phyloP scores from a whole-genome alignment of 768 basidiomycete species.

The Rhodocollybia butyracea region DNA sequence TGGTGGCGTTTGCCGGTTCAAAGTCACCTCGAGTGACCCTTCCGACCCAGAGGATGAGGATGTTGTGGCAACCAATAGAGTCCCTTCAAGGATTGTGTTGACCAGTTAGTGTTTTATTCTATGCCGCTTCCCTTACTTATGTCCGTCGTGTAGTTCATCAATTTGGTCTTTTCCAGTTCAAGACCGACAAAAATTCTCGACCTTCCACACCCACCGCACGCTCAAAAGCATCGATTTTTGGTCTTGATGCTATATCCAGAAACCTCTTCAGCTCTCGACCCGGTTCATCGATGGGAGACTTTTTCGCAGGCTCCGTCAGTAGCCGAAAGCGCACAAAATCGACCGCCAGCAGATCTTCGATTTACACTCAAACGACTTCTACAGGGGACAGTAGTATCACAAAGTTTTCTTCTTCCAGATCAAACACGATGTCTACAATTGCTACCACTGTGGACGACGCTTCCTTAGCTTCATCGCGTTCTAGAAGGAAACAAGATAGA shows the following conservation, averaged over 20 bases:
- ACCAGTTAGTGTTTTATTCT: conserved; percentile 60
- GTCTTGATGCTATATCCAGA: conserved; percentile 85
- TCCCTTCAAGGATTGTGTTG: conserved; percentile 74
- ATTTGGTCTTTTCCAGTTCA: conserved; percentile 86
- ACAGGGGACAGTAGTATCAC: conserved; percentile 65
- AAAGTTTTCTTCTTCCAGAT: conserved; percentile 65
- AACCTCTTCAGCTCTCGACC: conserved; percentile 78
- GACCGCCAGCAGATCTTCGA: conserved; percentile 67
- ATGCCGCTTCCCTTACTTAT: background rate
- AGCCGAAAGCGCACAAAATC: conserved; percentile 70
- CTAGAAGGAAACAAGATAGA: conserved; percentile 33
- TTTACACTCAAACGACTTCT: conserved; percentile 65
- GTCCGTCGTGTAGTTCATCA: conserved; percentile 64
- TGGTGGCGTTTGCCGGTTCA: conserved; percentile 78
- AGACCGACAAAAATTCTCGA: conserved; percentile 66
- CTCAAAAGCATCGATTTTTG: conserved; percentile 83
- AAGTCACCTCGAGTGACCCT: conserved; percentile 70
- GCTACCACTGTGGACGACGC: conserved; percentile 71
- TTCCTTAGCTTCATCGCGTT: conserved; percentile 44
- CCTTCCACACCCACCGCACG: conserved; percentile 83
- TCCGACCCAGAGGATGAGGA: conserved; percentile 77
- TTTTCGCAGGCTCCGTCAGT: conserved; percentile 72
- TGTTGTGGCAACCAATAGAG: conserved; percentile 71
- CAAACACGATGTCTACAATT: conserved; percentile 61
- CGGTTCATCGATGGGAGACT: conserved; percentile 66